Conservation (phyloP, 129 eudicot species). For the Artemisia tridentata region DNA sequence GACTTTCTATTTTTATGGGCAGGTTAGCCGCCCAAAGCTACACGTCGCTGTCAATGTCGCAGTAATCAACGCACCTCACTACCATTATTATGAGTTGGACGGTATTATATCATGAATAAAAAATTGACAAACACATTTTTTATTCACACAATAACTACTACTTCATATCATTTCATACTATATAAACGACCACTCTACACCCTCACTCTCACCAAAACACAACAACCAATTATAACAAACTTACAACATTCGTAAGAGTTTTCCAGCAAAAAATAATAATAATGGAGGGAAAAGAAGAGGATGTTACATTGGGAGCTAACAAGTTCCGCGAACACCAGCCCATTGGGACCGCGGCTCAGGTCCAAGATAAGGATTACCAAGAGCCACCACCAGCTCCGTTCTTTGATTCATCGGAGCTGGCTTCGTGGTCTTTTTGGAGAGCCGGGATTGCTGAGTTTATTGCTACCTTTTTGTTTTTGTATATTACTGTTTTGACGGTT, state of each 20-base stretch:
- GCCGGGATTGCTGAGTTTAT: too few species aligned
- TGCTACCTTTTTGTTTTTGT: too few species aligned
- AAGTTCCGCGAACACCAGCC: too few species aligned
- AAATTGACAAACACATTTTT: conserved; percentile 6
- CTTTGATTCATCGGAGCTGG: too few species aligned
- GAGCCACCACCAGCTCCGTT: too few species aligned
- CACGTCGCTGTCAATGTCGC: conserved; percentile 30
- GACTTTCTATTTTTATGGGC: conserved; percentile 15
- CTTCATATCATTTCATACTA: conserved; percentile 15
- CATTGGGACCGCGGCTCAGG: too few species aligned
- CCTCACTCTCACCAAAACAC: conserved; percentile 29
- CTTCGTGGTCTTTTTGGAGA: too few species aligned
- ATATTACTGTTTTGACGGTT: conserved; percentile 34
- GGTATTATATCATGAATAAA: conserved; percentile 29
- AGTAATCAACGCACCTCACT: not conserved
- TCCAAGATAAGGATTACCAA: too few species aligned
- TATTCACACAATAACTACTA: not conserved
- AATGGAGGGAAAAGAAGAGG: not conserved
- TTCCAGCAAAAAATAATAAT: not conserved
- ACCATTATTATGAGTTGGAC: conserved; percentile 37
- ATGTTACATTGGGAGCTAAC: too few species aligned
- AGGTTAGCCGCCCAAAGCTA: conserved; percentile 33
- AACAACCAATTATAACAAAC: not conserved
- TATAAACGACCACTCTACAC: conserved; percentile 32
- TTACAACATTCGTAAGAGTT: not conserved